Conservation (phyloP, 1,284 basidiomycete species). For the Puccinia polysora region DNA sequence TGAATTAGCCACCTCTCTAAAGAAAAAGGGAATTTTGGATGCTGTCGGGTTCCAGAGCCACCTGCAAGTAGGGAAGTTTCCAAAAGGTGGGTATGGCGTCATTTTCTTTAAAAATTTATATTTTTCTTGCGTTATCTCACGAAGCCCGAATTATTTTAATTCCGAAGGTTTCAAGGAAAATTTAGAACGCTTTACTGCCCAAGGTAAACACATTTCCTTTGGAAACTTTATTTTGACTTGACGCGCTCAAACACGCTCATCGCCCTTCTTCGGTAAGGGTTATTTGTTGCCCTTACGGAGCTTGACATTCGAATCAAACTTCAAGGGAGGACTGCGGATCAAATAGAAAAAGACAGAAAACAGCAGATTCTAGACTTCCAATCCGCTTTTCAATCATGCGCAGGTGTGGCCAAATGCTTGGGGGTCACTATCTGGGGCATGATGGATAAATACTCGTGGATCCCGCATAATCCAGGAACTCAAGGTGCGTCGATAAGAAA, state of each 20-base stretch:
- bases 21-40: slow-evolving; percentile 3
- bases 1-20: slow-evolving; percentile 8
- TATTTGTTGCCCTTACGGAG: slow-evolving; percentile 11
- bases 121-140: no score
- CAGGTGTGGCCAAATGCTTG: neutral
- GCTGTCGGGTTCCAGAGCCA: slow-evolving; percentile 9
- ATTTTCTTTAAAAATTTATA: no score
- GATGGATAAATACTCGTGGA: neutral
- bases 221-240: no score
- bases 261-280: neutral
- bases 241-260: no score
- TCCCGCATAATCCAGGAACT: neutral
- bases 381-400: neutral
- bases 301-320: slow-evolving; percentile 15
- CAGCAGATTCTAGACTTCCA: slow-evolving; percentile 13
- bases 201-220: neutral
- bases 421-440: slow-evolving; percentile 11
- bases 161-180: slow-evolving; percentile 11
- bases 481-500: no score
- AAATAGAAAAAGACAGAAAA: neutral
- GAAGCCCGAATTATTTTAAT: neutral
- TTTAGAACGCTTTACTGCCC: slow-evolving; percentile 2
- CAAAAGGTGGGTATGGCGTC: no score
- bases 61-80: slow-evolving; percentile 14
- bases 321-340: neutral